A percentile compares a stretch with the other conserved stretches of the same genome.
phyloP scores from a whole-genome alignment of 2,329 filamentous ascomycete genomes.

The Fusarium acutatum region DNA sequence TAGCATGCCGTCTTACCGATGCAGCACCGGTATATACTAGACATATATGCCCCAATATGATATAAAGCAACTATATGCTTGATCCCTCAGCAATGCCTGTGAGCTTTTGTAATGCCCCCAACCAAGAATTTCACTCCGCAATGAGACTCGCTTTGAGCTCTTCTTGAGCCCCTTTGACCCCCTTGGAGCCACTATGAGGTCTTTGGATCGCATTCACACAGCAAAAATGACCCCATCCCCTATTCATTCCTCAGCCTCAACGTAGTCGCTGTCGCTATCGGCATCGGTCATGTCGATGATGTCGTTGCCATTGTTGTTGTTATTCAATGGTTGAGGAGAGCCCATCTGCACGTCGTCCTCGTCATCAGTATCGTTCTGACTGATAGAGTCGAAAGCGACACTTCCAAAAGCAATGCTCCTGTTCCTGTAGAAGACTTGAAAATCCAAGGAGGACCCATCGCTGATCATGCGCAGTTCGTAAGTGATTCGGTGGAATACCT shows the following conservation, averaged over 20 bases:
- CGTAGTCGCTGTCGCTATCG: neutral
- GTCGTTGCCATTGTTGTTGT: neutral
- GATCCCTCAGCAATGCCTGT: neutral
- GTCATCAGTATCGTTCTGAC: neutral
- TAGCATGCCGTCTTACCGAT: neutral
- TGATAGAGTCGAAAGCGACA: constrained; percentile 32
- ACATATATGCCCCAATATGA: neutral
- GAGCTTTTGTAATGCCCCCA: neutral
- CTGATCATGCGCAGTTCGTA: constrained; percentile 39
- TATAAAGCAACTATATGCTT: neutral
- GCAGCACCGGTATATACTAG: neutral
- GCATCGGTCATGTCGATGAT: neutral
- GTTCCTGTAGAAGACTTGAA: constrained; percentile 30
- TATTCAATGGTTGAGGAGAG: neutral
- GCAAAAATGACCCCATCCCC: neutral
- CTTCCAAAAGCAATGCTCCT: constrained; percentile 33
- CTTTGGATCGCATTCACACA: neutral
- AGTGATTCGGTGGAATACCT: constrained; percentile 10
- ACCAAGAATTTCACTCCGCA: neutral
- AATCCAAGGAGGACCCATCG: constrained; percentile 38
- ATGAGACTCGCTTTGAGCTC: neutral
- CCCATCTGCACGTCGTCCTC: neutral
- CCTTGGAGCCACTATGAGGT: neutral
- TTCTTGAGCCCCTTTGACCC: neutral
- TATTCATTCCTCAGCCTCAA: neutral